Base-by-base conservation (phyloP, 202 grass and related monocot genomes). In the Setaria italica region DNA sequence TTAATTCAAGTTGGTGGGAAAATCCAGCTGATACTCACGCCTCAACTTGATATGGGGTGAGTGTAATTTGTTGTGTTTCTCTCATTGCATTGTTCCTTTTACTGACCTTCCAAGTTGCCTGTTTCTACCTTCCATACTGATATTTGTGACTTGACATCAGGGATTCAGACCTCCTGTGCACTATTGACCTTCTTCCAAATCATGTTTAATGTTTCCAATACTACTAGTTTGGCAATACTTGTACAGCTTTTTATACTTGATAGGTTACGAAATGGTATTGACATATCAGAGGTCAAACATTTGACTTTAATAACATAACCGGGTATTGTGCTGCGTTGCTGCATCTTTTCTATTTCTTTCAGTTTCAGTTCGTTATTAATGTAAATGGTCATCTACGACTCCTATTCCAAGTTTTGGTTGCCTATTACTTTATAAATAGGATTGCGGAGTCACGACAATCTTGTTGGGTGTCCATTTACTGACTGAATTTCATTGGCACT, bases 171-270 rank as follows among this genome's bases (percentile, higher is more conserved):
- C 15, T 46, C 14, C 12, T 49, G 15, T 29, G 19, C 19, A 15
- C 54, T 15, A 64, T 64, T 16, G 56, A 78, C 11, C 43, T 77
- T 17, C 7, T 13, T 55, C 54, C 5, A 58, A 3, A 58, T 50
- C 66, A 80, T 20, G 17, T 85, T 85, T 29, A 9, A 17, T 62
- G 20, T 85, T 89, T 62, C 42, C 17, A 50, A 34, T 83, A 60
- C 25, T 80, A 67, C 42, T 58, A 56, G 53, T 8, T 62, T 63
- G 15, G 21, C 11, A 11, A 4, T 21, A 41, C 7, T 70, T 41
- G 5, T 70, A 30, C 30, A 19, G 19, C 11, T 21, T 77, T 51
- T 25, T 35, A 11, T 73, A 65, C 1, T 16, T 46, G 12, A 35
- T 65, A 16, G 12, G 42, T 53, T 46, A 29, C 34, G 6, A 58